Base-by-base conservation (phyloP, 495 filamentous ascomycete genomes). In the Lineolata rhizophorae region DNA sequence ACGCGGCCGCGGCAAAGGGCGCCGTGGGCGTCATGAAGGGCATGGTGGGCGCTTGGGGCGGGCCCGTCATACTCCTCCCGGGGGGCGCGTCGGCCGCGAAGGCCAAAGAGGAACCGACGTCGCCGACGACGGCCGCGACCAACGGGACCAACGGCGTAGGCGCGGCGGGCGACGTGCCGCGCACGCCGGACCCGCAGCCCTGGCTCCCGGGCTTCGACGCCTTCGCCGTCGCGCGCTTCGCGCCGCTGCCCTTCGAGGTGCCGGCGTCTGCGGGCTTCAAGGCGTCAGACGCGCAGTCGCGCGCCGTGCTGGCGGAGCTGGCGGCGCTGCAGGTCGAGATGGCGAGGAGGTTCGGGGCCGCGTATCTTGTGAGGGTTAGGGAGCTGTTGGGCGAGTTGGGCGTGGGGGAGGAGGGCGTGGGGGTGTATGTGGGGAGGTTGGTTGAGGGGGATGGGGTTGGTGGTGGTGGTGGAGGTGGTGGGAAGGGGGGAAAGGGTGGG, bases 151-250 rank as follows among this genome's bases (percentile, higher is more conserved):
- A 18, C 22, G 30, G 10, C 20, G 9, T 9, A 16, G 15, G 40
- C 21, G 35, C 50, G 20, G 36, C 46, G 8, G n/a, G n/a, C n/a
- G n/a, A n/a, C n/a, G n/a, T n/a, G n/a, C n/a, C n/a, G n/a, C n/a
- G n/a, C n/a, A n/a, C n/a, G n/a, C n/a, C n/a, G n/a, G n/a, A n/a
- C n/a, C 43, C 60, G 15, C 56, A 62, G 26, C 55, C 63, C 2
- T 55, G 55, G 19, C 68, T 99, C 18, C 75, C 81, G 13, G 90
- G 87, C n/a, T 95, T 99, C 47, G 81, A 90, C 37, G 65, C 64
- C 24, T 90, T 85, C 54, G 76, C 90, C 56, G 76, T 93, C 32
- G 61, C 70, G 17, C 67, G 74, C n/a, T 85, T 97, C 54, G 80
- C 90, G 12, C 65, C 79, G 0, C 56, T 85, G 19, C 80, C 76